phyloP scores from a whole-genome alignment of 495 filamentous ascomycete genomes.

The Trichoderma virens region DNA sequence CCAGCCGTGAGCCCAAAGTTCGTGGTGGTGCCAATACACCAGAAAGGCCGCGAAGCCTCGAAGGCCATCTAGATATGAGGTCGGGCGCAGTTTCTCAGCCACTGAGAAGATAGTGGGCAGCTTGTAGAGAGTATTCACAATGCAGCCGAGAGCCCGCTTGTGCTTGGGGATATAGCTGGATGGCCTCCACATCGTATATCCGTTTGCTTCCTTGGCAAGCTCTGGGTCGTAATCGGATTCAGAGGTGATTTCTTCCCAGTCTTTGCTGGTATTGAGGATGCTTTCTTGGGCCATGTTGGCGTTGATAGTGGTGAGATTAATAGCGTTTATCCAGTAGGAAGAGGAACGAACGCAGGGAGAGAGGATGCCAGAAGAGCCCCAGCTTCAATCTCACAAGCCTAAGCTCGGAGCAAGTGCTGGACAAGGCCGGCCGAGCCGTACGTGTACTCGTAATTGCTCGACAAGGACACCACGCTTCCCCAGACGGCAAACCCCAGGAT shows the following conservation, averaged over 20 bases:
- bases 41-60: constrained; percentile 40
- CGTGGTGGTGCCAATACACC: constrained; percentile 41
- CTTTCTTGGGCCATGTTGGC: not conserved
- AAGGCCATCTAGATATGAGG: constrained; percentile 40
- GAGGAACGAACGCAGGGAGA: not conserved
- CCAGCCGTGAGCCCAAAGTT: constrained; percentile 29
- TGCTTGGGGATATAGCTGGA: not conserved
- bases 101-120: not conserved
- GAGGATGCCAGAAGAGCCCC: not conserved
- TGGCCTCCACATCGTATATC: not conserved
- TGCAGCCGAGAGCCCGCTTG: not conserved
- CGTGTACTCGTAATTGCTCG: no score
- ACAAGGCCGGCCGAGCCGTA: not conserved
- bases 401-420: not conserved
- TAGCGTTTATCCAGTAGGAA: not conserved
- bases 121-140: not conserved
- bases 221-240: not conserved
- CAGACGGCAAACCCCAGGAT: not conserved
- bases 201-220: not conserved
- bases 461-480: not conserved
- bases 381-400: not conserved
- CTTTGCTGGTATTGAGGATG: constrained; percentile 4
- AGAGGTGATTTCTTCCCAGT: constrained; percentile 7
- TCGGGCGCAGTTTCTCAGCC: constrained; percentile 21
- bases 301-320: not conserved